Evolutionary conservation across 2,329 filamentous ascomycete genomes (phyloP).

Genomic region (Botrytis galanthina): DNA sequence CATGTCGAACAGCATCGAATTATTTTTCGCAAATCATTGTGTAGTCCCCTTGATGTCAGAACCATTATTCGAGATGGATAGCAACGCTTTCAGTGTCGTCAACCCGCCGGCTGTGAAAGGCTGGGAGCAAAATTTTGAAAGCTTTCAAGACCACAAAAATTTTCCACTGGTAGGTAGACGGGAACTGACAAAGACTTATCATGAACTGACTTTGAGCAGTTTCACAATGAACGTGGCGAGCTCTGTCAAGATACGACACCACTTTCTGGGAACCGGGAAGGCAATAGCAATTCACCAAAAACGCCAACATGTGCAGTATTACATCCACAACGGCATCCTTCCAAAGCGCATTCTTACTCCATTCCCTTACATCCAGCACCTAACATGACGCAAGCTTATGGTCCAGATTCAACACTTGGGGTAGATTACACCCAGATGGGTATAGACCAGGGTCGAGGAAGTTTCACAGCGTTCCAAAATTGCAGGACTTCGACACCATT

Average conservation of each 20-base stretch:
- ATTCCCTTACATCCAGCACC: constrained; percentile 25
- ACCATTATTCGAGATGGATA: constrained; percentile 36
- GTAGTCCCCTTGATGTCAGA: constrained; percentile 27
- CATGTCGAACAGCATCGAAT: constrained; percentile 35
- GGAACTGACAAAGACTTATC: background rate
- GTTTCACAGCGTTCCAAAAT: constrained; percentile 28
- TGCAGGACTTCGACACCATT: constrained; percentile 21
- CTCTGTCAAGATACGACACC: constrained; percentile 28
- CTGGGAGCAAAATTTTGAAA: constrained; percentile 32
- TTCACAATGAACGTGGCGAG: constrained; percentile 25
- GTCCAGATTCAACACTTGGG: constrained; percentile 28
- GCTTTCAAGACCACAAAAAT: constrained; percentile 29
- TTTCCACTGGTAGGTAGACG: constrained; percentile 26
- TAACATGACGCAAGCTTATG: constrained; percentile 16
- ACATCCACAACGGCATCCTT: constrained; percentile 22
- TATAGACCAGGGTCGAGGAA: constrained; percentile 24
- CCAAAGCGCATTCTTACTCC: constrained; percentile 15
- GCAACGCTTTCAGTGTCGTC: constrained; percentile 35
- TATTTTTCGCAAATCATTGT: constrained; percentile 33
- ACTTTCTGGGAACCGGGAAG: constrained; percentile 10
- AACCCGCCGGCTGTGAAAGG: constrained; percentile 24
- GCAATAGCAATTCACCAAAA: constrained; percentile 19
- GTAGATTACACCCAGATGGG: constrained; percentile 29
- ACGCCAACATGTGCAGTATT: constrained; percentile 21
- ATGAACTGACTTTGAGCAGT: constrained; percentile 27